Evolutionary conservation across 176 grass and related monocot genomes (phyloP).

Genomic region (Pontederia crassipes): DNA sequence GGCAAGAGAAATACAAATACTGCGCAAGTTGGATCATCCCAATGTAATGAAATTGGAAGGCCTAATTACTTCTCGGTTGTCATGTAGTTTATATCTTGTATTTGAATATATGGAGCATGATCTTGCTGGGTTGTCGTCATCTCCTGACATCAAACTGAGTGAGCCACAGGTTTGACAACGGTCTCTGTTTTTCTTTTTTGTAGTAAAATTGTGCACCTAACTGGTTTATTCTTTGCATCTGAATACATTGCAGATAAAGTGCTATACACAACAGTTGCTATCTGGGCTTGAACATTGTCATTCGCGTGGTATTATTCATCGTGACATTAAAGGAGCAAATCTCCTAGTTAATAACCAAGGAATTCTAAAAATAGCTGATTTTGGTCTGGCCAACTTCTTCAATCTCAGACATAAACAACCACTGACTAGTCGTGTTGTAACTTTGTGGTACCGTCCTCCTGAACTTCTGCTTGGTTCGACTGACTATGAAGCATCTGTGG

Average conservation of each 20-base stretch:
- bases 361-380: conserved; percentile 91
- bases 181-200: neutral
- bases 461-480: conserved; percentile 90
- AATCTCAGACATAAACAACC: conserved; percentile 44
- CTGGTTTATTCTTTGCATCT: conserved; percentile 13
- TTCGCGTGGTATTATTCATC: conserved; percentile 59
- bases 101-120: conserved; percentile 99
- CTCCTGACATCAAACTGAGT: conserved; percentile 68
- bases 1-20: conserved; percentile 92
- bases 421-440: conserved; percentile 91
- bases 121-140: conserved; percentile 83
- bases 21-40: conserved; percentile 83
- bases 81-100: conserved; percentile 89
- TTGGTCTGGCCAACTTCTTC: conserved; percentile 86
- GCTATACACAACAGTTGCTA: conserved; percentile 87
- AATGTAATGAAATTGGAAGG: conserved; percentile 97
- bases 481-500: conserved; percentile 80
- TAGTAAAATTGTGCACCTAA: too few species aligned
- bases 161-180: conserved; percentile 60
- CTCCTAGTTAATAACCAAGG: conserved; percentile 88
- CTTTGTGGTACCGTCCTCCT: conserved; percentile 94
- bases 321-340: conserved; percentile 97
- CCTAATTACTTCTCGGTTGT: conserved; percentile 74
- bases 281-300: conserved; percentile 83
- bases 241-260: conserved; percentile 60